Conservation (phyloP, 768 basidiomycete species). For the Boletus rubroflammeus region DNA sequence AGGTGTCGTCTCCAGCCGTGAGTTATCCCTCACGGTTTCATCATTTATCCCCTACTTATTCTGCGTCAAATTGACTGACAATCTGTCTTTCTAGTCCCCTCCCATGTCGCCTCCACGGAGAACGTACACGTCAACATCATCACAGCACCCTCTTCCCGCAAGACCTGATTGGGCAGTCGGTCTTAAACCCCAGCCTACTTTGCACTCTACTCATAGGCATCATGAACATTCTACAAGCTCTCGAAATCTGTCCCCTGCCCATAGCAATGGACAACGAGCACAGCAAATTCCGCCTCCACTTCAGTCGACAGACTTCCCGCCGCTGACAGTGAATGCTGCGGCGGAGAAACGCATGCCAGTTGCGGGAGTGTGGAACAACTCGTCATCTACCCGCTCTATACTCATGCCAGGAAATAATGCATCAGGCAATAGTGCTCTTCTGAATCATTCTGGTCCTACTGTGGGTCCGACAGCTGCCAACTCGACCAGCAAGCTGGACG, state of each 20-base stretch:
- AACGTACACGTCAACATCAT: slow-evolving; percentile 71
- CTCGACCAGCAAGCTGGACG: slow-evolving; percentile 36
- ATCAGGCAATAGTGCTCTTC: slow-evolving; percentile 33
- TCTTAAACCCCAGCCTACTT: slow-evolving; percentile 69
- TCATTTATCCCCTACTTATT: neutral
- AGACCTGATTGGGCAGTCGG: slow-evolving; percentile 90
- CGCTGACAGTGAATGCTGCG: slow-evolving; percentile 44
- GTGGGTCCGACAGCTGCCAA: slow-evolving; percentile 3
- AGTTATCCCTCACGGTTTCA: slow-evolving; percentile 33
- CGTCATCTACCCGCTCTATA: slow-evolving; percentile 48
- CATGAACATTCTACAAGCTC: slow-evolving; percentile 45
- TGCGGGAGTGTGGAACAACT: slow-evolving; percentile 70
- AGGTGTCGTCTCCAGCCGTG: slow-evolving; percentile 73
- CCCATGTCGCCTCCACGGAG: slow-evolving; percentile 76
- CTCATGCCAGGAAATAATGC: slow-evolving; percentile 41
- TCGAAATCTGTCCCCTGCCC: slow-evolving; percentile 39
- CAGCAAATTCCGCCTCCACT: slow-evolving; percentile 40
- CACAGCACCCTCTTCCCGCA: slow-evolving; percentile 75
- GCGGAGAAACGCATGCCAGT: slow-evolving; percentile 54
- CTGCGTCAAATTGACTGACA: slow-evolving; percentile 6
- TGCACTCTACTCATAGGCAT: slow-evolving; percentile 52
- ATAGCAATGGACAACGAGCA: slow-evolving; percentile 33
- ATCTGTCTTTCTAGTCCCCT: slow-evolving; percentile 54
- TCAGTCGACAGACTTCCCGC: slow-evolving; percentile 68
- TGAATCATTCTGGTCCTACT: slow-evolving; percentile 35